Evolutionary conservation across 768 basidiomycete species (phyloP), one percentile per base, ranked within the genome.

Genomic region (Lactarius psammicola): DNA sequence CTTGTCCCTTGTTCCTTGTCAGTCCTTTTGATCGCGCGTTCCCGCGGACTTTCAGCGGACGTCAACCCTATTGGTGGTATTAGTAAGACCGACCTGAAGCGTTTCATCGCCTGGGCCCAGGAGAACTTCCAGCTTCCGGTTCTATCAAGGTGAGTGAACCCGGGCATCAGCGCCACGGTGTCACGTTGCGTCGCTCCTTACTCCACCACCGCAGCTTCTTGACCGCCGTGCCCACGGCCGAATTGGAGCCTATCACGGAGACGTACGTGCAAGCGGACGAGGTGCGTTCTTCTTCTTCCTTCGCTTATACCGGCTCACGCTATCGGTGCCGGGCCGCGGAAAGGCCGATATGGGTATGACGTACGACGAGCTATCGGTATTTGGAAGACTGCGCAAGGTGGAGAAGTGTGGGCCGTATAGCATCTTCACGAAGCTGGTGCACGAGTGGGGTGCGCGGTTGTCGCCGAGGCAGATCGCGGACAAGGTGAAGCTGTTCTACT

Each of bases 271-370:
- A 99, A 71, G 86, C 95, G 0, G 97, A 99, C 71, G 97, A 99
- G 82, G 95, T 89, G 63, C 53, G 79, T 69, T n/a, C n/a, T n/a
- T n/a, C 40, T 6, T 13, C 23, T 13, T 62, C 44, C 13, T 55
- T 9, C 34, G 23, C 34, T 33, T 59, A 20, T 34, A 15, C 15
- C 63, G 42, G 54, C 57, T 70, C 55, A 51, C 49, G 49, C 49
- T 2, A 51, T n/a, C 49, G 49, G 26, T 6, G 0, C 56, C 55
- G 26, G 59, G 40, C 33, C 42, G 6, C 33, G 8, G 57, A 7
- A 68, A 94, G 93, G 94, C 85, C 20, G 96, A 98, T 72, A 98
- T 98, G 96, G 96, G 96, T 10, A 98, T 98, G 97, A 97, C 96
- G 0, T 98, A 98, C 73, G 91, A 98, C 70, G 97, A 98, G 71